phyloP scores from a whole-genome alignment of 164 flowering plant species.

The Nymphaea colorata region DNA sequence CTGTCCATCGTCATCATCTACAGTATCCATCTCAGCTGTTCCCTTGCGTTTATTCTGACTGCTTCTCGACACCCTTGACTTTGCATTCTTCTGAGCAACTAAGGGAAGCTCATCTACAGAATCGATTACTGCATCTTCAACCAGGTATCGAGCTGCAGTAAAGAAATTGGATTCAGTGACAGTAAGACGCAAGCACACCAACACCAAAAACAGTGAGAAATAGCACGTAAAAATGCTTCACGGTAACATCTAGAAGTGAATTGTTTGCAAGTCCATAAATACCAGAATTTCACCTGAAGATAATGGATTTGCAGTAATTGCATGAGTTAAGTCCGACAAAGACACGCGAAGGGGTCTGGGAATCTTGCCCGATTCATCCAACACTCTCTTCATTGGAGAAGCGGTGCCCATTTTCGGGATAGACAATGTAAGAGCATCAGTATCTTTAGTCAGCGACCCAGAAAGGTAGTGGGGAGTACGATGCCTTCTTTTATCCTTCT shows the following conservation, averaged over 20 bases:
- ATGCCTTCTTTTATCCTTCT: conserved; percentile 43
- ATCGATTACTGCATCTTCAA: background rate
- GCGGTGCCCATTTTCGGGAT: conserved; percentile 35
- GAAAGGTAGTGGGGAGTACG: conserved; percentile 60
- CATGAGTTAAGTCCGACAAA: conserved; percentile 19
- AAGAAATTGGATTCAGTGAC: background rate
- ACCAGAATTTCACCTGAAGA: conserved; percentile 6
- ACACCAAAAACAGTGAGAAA: background rate
- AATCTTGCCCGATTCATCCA: conserved; percentile 19
- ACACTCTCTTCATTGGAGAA: conserved; percentile 27
- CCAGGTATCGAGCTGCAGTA: background rate
- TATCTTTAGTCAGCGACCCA: conserved; percentile 52
- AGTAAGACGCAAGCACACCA: background rate
- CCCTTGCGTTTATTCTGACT: background rate
- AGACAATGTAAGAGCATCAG: conserved; percentile 29
- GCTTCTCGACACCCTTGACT: background rate
- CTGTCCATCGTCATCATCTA: background rate
- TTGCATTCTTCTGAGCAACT: background rate
- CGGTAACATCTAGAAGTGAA: no score
- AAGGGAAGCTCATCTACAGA: background rate
- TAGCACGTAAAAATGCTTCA: background rate
- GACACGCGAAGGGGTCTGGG: conserved; percentile 30
- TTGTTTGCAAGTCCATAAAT: background rate
- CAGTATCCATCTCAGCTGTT: background rate
- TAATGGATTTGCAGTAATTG: conserved; percentile 18